phyloP scores from a whole-genome alignment of 768 basidiomycete species.

The Mycena olivaceomarginata region DNA sequence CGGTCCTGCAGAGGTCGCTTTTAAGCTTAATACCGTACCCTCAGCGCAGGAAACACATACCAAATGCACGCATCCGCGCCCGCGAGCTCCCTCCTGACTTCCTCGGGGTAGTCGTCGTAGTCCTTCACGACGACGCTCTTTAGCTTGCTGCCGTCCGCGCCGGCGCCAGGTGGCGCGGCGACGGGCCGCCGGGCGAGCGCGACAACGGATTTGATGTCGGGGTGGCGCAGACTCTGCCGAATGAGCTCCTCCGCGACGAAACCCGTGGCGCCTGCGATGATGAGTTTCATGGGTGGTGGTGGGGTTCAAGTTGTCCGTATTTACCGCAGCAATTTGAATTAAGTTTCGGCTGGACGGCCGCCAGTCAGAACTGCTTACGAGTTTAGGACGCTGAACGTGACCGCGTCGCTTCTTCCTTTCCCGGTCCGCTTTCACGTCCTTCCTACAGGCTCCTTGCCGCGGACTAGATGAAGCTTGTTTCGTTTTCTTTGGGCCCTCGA shows the following conservation, averaged over 20 bases:
- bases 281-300: constrained; percentile 9
- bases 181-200: background rate
- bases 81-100: constrained; percentile 2
- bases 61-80: constrained; percentile 12
- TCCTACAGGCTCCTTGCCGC: too few relatives aligned
- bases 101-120: background rate
- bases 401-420: too few relatives aligned
- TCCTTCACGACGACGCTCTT: background rate
- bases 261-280: background rate
- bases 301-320: too few relatives aligned
- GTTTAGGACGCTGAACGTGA: too few relatives aligned
- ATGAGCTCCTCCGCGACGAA: constrained; percentile 7
- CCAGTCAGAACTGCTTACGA: too few relatives aligned
- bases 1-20: background rate
- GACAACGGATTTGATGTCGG: background rate
- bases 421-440: too few relatives aligned
- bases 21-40: too few relatives aligned
- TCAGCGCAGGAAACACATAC: background rate
- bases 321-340: too few relatives aligned
- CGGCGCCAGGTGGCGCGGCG: background rate
- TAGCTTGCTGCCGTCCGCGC: background rate
- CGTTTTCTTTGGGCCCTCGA: too few relatives aligned
- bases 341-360: too few relatives aligned
- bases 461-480: too few relatives aligned
- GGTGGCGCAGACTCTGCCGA: background rate